Conservation (phyloP, 768 basidiomycete species). For the Suillus spraguei region DNA sequence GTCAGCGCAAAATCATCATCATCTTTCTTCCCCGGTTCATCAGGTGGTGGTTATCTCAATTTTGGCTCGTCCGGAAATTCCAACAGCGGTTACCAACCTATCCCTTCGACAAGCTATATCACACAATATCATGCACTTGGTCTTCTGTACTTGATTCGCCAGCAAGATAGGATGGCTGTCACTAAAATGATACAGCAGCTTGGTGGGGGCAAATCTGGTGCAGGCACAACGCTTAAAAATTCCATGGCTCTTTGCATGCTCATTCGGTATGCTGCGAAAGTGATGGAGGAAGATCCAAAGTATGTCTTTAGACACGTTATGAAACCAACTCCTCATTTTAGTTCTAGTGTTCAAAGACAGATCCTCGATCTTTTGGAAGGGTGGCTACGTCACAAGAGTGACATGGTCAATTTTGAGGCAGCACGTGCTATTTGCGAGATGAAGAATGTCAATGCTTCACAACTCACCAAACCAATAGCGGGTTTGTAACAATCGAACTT, state of each 20-base stretch:
- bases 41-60: slow-evolving; percentile 65
- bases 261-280: slow-evolving; percentile 97
- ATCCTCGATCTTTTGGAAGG: slow-evolving; percentile 94
- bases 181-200: slow-evolving; percentile 99
- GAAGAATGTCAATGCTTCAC: slow-evolving; percentile 75
- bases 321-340: slow-evolving; percentile 10
- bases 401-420: slow-evolving; percentile 99
- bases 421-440: slow-evolving; percentile 97
- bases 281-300: slow-evolving; percentile 99
- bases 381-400: slow-evolving; percentile 97
- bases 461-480: slow-evolving; percentile 86
- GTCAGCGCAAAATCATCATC: slow-evolving; percentile 84
- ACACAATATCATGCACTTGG: slow-evolving; percentile 98
- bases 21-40: slow-evolving; percentile 61
- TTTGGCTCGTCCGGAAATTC: slow-evolving; percentile 60
- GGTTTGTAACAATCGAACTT: slow-evolving; percentile 49
- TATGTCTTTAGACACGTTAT: slow-evolving; percentile 42
- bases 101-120: slow-evolving; percentile 89
- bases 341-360: slow-evolving; percentile 78
- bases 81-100: slow-evolving; percentile 68
- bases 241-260: slow-evolving; percentile 99
- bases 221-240: slow-evolving; percentile 86
- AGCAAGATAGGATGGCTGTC: slow-evolving; percentile 98
- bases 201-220: slow-evolving; percentile 83
- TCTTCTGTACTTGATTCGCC: slow-evolving; percentile 89